These are phyloP conservation scores for Forsythia viridissima DNA, from an alignment of 257 asterid genomes.

Conservation along the genomic window DNA sequence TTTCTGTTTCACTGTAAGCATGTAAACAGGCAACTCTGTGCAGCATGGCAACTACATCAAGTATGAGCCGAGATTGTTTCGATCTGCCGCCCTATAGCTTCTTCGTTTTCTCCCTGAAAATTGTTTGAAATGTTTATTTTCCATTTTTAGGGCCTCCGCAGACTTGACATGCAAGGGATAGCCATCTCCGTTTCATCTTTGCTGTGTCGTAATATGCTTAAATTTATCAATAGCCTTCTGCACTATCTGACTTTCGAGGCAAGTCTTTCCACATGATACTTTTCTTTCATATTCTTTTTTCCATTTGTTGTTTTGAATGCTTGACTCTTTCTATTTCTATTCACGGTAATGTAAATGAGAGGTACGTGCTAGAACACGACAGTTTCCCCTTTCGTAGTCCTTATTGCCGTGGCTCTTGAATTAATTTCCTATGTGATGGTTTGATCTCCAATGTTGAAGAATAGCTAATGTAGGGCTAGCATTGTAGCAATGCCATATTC, in stretches of 20 bases:
- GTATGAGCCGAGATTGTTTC: slow-evolving; percentile 36
- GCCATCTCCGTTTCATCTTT: slow-evolving; percentile 86
- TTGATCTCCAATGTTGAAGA: background rate
- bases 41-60: slow-evolving; percentile 97
- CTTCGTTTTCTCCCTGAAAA: slow-evolving; percentile 10
- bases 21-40: slow-evolving; percentile 95
- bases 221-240: slow-evolving; percentile 88
- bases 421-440: background rate
- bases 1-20: slow-evolving; percentile 93
- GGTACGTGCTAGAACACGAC: background rate
- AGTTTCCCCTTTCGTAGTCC: background rate
- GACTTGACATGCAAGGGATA: slow-evolving; percentile 94
- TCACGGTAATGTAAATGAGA: background rate
- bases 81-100: slow-evolving; percentile 13
- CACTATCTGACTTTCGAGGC: slow-evolving; percentile 97
- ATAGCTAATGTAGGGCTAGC: slow-evolving; percentile 5
- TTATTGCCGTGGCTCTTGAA: background rate
- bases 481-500: slow-evolving; percentile 4
- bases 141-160: slow-evolving; percentile 72
- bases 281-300: slow-evolving; percentile 6
- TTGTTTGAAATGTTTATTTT: slow-evolving; percentile 19
- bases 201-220: slow-evolving; percentile 95
- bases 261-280: slow-evolving; percentile 24
- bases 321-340: background rate
- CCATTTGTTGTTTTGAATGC: slow-evolving; percentile 12